These are phyloP conservation scores for Mangifera indica DNA, from an alignment of 345 rosid species.

Conservation along the genomic window DNA sequence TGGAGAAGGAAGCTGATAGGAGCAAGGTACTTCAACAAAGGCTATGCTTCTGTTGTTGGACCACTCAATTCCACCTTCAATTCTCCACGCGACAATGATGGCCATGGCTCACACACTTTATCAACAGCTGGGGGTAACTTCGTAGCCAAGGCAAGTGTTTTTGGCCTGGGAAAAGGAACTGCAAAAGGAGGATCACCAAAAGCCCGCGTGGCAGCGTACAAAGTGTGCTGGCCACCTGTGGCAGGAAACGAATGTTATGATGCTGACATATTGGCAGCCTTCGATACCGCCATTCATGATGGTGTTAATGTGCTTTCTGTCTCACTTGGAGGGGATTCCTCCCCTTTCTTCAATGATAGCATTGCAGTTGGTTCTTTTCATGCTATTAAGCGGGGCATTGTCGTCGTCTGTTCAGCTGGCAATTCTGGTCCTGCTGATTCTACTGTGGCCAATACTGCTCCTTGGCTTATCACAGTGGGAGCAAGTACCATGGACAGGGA, in stretches of 20 bases:
- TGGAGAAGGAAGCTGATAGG: conserved; percentile 68
- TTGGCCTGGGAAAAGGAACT: conserved; percentile 58
- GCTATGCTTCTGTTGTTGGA: conserved; percentile 45
- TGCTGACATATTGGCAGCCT: conserved; percentile 65
- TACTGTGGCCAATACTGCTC: conserved; percentile 67
- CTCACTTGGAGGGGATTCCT: conserved; percentile 55
- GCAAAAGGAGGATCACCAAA: conserved; percentile 86
- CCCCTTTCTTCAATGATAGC: conserved; percentile 50
- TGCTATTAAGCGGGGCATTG: conserved; percentile 59
- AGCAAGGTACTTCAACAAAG: conserved; percentile 55
- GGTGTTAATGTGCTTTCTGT: conserved; percentile 77
- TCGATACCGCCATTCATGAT: conserved; percentile 70
- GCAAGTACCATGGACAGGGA: conserved; percentile 89
- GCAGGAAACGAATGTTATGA: conserved; percentile 58
- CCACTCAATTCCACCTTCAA: conserved; percentile 45
- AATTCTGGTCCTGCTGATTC: conserved; percentile 73
- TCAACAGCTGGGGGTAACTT: conserved; percentile 81
- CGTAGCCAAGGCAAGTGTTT: conserved; percentile 48
- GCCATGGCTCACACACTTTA: conserved; percentile 89
- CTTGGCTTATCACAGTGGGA: conserved; percentile 88
- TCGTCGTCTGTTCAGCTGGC: conserved; percentile 72
- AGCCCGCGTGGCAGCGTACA: conserved; percentile 84
- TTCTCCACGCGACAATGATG: conserved; percentile 69
- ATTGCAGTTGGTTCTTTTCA: conserved; percentile 78
- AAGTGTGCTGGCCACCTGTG: conserved; percentile 67